Evolutionary conservation across 371 early-diverging fungal species (phyloP).

Genomic region (Lichtheimia ramosa): DNA sequence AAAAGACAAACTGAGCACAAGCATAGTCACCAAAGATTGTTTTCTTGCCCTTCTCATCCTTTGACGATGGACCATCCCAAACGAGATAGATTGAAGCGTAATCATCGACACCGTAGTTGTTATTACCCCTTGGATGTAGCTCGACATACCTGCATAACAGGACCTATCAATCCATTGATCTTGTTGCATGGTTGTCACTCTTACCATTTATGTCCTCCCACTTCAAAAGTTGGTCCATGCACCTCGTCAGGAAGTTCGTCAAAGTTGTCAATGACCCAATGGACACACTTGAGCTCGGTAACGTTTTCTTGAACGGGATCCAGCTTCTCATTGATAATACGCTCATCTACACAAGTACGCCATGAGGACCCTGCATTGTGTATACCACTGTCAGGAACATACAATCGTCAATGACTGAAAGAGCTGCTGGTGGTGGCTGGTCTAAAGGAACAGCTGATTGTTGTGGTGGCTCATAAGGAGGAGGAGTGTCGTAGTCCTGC

Average conservation of each 20-base stretch:
- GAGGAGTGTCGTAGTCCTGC: too few relatives aligned
- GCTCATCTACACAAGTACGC: background rate
- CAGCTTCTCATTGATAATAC: background rate
- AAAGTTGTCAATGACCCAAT: background rate
- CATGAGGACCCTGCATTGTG: background rate
- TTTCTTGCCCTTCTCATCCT: background rate
- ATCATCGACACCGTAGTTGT: background rate
- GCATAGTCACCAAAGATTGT: background rate
- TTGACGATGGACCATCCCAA: background rate
- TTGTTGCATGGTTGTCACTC: background rate
- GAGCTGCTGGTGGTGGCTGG: background rate
- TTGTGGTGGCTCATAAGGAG: too few relatives aligned
- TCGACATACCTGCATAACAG: background rate
- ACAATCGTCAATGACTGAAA: constrained; percentile 1
- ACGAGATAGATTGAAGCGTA: background rate
- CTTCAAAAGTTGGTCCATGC: background rate
- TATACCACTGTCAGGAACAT: background rate
- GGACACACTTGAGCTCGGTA: background rate
- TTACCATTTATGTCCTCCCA: constrained; percentile 2
- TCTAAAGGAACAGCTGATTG: too few relatives aligned
- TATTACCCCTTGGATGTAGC: background rate
- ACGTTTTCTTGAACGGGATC: background rate
- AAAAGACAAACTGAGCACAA: constrained; percentile 32
- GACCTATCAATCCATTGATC: background rate
- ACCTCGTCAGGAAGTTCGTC: background rate